Conservation (phyloP, 169 alveolate species). For the Plasmodium malariae region DNA sequence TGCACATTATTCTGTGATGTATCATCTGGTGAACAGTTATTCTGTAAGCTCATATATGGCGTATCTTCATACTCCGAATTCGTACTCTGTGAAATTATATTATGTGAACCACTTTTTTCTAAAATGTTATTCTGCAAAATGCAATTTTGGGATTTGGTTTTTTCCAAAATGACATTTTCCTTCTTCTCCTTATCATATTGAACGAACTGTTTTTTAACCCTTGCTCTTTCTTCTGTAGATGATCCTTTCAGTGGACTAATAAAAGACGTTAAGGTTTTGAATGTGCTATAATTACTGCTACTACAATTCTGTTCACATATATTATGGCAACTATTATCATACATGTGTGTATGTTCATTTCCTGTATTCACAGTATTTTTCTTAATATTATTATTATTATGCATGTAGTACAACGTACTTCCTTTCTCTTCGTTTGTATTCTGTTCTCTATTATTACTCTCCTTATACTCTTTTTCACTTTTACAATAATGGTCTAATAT, state of each 20-base stretch:
- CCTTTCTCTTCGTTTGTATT: conserved; percentile 9
- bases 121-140: neutral
- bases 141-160: neutral
- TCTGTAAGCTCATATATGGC: no score
- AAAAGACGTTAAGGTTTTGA: conserved; percentile 9
- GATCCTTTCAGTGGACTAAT: conserved; percentile 12
- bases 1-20: neutral
- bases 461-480: conserved; percentile 34
- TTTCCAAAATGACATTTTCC: conserved; percentile 4
- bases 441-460: conserved; percentile 1
- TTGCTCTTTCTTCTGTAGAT: neutral
- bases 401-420: neutral
- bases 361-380: neutral
- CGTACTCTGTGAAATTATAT: neutral
- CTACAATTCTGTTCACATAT: neutral
- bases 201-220: no score
- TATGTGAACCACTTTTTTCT: conserved; percentile 1
- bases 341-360: conserved; percentile 8
- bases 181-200: conserved; percentile 4
- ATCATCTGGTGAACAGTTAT: neutral
- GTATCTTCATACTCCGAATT: no score
- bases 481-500: neutral
- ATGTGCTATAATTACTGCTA: conserved; percentile 21
- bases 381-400: neutral
- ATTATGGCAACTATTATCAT: conserved; percentile 5